Evolutionary conservation across 441 rosid genomes (phyloP).

Genomic region (Syzygium syzygioides): DNA sequence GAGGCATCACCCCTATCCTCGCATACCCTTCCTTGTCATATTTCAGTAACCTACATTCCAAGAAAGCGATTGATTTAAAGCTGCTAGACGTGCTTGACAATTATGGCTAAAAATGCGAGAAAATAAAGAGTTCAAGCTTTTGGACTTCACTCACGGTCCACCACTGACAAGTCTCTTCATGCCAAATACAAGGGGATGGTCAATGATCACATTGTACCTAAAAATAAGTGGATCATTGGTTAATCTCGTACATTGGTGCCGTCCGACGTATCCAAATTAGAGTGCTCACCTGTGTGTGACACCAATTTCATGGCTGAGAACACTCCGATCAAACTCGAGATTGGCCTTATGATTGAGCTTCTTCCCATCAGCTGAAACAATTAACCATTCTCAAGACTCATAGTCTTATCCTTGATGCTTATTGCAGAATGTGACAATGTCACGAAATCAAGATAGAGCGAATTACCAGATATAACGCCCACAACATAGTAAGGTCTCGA

Average conservation of each 20-base stretch:
- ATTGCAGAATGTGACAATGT: not conserved
- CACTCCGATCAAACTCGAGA: not conserved
- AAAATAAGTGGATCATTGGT: not conserved
- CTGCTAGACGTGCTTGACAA: not conserved
- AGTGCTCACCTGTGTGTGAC: not conserved
- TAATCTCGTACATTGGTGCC: not conserved
- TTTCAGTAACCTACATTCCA: not conserved
- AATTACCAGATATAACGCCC: not conserved
- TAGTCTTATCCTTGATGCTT: not conserved
- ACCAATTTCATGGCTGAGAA: not conserved
- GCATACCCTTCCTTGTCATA: not conserved
- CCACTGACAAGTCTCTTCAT: constrained; percentile 2
- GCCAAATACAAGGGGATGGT: constrained; percentile 2
- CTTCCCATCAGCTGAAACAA: not conserved
- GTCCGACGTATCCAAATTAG: not conserved
- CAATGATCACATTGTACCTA: constrained; percentile 11
- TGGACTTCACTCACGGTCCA: constrained; percentile 4
- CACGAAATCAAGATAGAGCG: not conserved
- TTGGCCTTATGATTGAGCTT: not conserved
- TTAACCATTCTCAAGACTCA: not conserved
- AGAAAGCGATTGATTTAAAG: not conserved
- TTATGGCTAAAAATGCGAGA: not conserved
- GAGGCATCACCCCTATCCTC: constrained; percentile 13
- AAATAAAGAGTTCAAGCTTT: not conserved
- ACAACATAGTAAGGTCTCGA: not conserved